A percentile compares a stretch with the other conserved stretches of the same genome.
Evolutionary conservation across 75 land plant genomes (phyloP).

Genomic region (Cupressus sempervirens): DNA sequence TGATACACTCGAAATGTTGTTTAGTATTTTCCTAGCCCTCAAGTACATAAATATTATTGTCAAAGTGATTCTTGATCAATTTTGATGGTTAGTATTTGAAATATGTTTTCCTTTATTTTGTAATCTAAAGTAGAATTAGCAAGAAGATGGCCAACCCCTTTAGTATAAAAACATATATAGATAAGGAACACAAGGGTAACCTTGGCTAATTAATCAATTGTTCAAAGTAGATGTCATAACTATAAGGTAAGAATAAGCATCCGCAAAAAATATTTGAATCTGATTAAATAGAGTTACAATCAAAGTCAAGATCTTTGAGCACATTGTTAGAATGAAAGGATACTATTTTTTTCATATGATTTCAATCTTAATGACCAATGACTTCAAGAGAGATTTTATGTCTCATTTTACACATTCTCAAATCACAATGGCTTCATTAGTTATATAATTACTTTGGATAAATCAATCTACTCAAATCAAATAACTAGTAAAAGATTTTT

Average conservation of each 20-base stretch:
- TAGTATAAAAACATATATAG: background rate
- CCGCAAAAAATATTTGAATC: background rate
- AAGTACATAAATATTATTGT: background rate
- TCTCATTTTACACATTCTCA: background rate
- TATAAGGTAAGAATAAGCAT: background rate
- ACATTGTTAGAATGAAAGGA: background rate
- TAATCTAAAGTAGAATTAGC: background rate
- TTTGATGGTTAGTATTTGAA: background rate
- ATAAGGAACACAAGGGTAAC: background rate
- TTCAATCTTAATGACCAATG: background rate
- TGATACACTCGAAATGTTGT: background rate
- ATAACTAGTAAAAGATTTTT: background rate
- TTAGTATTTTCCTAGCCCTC: too few species aligned
- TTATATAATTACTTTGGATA: background rate
- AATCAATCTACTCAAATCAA: background rate
- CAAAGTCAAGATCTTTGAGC: background rate
- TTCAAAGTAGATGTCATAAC: background rate
- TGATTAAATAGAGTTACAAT: too few species aligned
- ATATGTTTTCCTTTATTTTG: background rate
- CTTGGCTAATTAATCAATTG: background rate
- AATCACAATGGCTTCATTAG: background rate
- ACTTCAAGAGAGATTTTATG: background rate
- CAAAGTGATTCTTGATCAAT: background rate
- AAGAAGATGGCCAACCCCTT: background rate
- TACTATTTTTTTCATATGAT: background rate